These are phyloP conservation scores for Monilinia polystroma DNA, from an alignment of 2,329 filamentous ascomycete species.

Conservation along the genomic window DNA sequence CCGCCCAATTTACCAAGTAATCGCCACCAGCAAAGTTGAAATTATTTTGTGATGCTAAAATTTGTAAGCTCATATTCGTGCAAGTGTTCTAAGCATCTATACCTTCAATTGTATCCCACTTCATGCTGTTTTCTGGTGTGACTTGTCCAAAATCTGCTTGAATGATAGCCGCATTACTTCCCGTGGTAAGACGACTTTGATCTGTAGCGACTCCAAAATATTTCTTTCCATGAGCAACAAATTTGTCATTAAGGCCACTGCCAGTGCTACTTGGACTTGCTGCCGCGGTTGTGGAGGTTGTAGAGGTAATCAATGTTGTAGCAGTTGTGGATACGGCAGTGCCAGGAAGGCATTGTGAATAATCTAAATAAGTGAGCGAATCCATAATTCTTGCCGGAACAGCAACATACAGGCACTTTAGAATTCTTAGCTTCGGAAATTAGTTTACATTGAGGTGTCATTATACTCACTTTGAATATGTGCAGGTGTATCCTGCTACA, in stretches of 20 bases:
- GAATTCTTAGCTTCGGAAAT: not conserved
- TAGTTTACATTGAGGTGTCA: not conserved
- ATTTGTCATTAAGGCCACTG: slow-evolving; percentile 47
- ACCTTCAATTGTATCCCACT: slow-evolving; percentile 59
- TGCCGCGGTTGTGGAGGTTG: slow-evolving; percentile 12
- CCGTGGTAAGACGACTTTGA: slow-evolving; percentile 49
- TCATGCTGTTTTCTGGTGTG: slow-evolving; percentile 68
- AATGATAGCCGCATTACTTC: slow-evolving; percentile 54
- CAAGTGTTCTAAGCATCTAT: slow-evolving; percentile 4
- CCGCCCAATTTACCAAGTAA: slow-evolving; percentile 58
- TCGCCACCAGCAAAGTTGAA: slow-evolving; percentile 61
- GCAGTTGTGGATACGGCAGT: slow-evolving; percentile 17
- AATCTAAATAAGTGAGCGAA: slow-evolving; percentile 22
- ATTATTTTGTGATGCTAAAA: slow-evolving; percentile 42
- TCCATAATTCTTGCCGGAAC: not conserved
- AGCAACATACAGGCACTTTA: slow-evolving; percentile 15
- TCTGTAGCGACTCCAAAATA: slow-evolving; percentile 63
- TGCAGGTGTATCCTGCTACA: slow-evolving; percentile 37
- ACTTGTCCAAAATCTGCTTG: slow-evolving; percentile 62
- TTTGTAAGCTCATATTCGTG: not conserved
- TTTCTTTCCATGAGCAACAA: slow-evolving; percentile 62
- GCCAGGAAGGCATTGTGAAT: slow-evolving; percentile 34
- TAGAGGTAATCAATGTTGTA: slow-evolving; percentile 19
- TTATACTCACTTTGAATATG: slow-evolving; percentile 26
- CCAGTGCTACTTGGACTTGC: slow-evolving; percentile 23